phyloP scores from a whole-genome alignment of 2,329 filamentous ascomycete species.

The Colletotrichum musicola region DNA sequence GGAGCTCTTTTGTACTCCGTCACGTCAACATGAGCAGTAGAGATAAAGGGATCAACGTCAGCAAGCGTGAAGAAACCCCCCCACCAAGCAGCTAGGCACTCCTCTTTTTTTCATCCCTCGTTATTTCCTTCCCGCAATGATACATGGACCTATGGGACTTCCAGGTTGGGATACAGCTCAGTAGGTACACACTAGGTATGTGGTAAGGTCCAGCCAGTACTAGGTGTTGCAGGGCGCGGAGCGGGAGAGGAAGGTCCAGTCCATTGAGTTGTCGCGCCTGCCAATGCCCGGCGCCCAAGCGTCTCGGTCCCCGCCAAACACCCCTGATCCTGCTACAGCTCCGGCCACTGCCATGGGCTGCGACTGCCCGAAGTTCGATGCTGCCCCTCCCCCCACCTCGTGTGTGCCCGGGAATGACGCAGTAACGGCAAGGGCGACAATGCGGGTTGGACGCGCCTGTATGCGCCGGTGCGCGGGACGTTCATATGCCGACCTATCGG shows the following conservation, averaged over 20 bases:
- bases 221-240: too few relatives aligned
- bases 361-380: neutral
- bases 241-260: conserved; percentile 32
- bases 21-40: neutral
- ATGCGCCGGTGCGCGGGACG: too few relatives aligned
- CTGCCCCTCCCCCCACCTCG: conserved; percentile 36
- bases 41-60: neutral
- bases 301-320: conserved; percentile 20
- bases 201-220: too few relatives aligned
- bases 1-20: conserved; percentile 32
- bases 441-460: neutral
- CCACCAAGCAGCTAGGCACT: conserved; percentile 12
- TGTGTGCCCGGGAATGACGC: conserved; percentile 36
- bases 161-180: too few relatives aligned
- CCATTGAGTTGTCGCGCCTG: conserved; percentile 15
- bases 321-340: conserved; percentile 6
- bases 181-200: too few relatives aligned
- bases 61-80: neutral
- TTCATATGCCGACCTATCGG: conserved; percentile 18
- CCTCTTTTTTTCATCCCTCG: too few relatives aligned
- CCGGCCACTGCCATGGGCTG: too few relatives aligned
- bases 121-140: too few relatives aligned
- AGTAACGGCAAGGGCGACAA: neutral
- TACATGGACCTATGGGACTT: too few relatives aligned
- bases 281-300: neutral